These are phyloP conservation scores for Phycomyces blakesleeanus DNA, from an alignment of 192 early-diverging fungal genomes.

Conservation along the genomic window DNA sequence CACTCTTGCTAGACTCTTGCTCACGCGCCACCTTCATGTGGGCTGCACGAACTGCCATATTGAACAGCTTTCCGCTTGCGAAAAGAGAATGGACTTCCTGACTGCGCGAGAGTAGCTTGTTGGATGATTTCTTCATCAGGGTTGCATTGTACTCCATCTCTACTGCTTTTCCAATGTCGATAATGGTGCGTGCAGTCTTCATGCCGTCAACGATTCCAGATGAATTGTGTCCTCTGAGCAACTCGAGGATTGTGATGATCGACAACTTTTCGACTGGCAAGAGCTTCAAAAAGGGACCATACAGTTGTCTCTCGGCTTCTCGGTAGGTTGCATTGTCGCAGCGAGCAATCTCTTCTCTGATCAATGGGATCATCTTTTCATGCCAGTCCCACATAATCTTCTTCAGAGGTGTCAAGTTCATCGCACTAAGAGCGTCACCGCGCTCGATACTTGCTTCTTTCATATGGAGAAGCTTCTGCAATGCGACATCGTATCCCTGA, in stretches of 20 bases:
- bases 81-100: slow-evolving; percentile 66
- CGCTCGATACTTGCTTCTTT: slow-evolving; percentile 53
- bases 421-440: slow-evolving; percentile 50
- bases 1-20: slow-evolving; percentile 21
- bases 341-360: slow-evolving; percentile 64
- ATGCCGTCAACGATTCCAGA: slow-evolving; percentile 50
- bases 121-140: slow-evolving; percentile 66
- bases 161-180: slow-evolving; percentile 68
- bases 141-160: slow-evolving; percentile 82
- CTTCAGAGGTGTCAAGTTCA: slow-evolving; percentile 51
- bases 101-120: slow-evolving; percentile 50
- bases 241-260: slow-evolving; percentile 79
- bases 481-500: slow-evolving; percentile 70
- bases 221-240: slow-evolving; percentile 59
- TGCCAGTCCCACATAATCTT: slow-evolving; percentile 74
- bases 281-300: slow-evolving; percentile 63
- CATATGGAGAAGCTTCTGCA: slow-evolving; percentile 58
- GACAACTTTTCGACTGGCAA: slow-evolving; percentile 71
- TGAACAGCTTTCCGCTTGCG: slow-evolving; percentile 74
- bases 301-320: slow-evolving; percentile 46
- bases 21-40: slow-evolving; percentile 55
- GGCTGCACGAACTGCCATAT: slow-evolving; percentile 71
- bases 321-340: slow-evolving; percentile 14
- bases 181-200: slow-evolving; percentile 52
- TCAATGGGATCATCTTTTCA: slow-evolving; percentile 57